These are phyloP conservation scores for Ochetophila trinervis DNA, from an alignment of 306 rosid genomes.

Conservation along the genomic window DNA sequence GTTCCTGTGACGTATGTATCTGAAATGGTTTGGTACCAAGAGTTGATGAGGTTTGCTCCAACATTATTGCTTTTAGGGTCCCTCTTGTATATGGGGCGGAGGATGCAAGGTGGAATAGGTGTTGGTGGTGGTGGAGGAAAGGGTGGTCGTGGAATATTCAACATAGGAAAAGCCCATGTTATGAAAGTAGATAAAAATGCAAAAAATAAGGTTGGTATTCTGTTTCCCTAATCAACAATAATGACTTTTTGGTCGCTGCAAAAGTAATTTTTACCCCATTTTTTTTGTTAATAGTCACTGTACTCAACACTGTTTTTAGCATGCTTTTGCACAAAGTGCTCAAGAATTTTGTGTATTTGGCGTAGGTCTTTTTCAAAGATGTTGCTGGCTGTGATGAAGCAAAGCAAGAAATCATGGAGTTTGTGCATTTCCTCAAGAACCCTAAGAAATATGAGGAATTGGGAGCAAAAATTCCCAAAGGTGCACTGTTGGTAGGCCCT, in stretches of 20 bases:
- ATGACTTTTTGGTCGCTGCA: background rate
- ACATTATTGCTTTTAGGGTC: conserved; percentile 67
- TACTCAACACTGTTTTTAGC: background rate
- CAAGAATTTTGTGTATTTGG: conserved; percentile 12
- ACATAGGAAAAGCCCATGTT: conserved; percentile 88
- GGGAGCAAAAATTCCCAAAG: conserved; percentile 96
- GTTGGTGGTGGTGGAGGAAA: conserved; percentile 69
- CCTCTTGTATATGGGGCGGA: conserved; percentile 62
- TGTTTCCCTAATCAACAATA: conserved; percentile 1
- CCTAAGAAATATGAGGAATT: conserved; percentile 91
- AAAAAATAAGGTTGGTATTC: conserved; percentile 67
- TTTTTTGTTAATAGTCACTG: background rate
- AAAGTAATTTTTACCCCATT: conserved; percentile 12
- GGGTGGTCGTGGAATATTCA: conserved; percentile 87
- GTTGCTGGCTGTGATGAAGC: conserved; percentile 99
- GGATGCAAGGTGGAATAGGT: conserved; percentile 84
- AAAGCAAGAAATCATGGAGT: conserved; percentile 94
- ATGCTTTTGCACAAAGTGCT: conserved; percentile 2
- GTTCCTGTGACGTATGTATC: conserved; percentile 85
- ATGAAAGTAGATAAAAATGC: conserved; percentile 85
- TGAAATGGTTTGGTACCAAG: conserved; percentile 73
- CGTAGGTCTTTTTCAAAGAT: conserved; percentile 78
- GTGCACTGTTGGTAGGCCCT: conserved; percentile 94
- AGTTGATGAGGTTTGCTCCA: conserved; percentile 71
- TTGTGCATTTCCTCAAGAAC: conserved; percentile 90